phyloP scores from a whole-genome alignment of 2,329 filamentous ascomycete species.

The Paecilomyces variotii region DNA sequence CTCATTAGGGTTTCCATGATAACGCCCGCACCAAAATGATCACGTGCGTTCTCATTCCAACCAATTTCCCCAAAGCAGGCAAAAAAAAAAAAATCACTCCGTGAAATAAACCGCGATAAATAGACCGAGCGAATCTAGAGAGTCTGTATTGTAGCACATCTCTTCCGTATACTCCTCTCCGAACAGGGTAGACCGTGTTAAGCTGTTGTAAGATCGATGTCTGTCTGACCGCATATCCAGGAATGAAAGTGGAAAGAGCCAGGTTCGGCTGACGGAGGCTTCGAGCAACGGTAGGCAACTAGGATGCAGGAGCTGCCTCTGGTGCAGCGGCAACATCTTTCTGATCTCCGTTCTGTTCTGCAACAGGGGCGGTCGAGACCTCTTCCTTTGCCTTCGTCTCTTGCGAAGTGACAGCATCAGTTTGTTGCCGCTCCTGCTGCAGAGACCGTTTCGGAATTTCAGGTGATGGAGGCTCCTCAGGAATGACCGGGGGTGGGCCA shows the following conservation, averaged over 20 bases:
- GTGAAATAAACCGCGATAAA: neutral
- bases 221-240: neutral
- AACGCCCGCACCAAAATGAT: neutral
- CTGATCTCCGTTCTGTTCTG: neutral
- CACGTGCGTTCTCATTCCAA: neutral
- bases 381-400: neutral
- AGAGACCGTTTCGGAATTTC: neutral
- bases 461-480: conserved; percentile 20
- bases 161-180: neutral
- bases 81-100: neutral
- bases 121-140: neutral
- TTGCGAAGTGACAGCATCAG: neutral
- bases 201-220: neutral
- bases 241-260: neutral
- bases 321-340: neutral
- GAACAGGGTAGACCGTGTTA: neutral
- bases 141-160: neutral
- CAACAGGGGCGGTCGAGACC: neutral
- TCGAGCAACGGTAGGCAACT: neutral
- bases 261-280: neutral
- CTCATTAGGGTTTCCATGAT: neutral
- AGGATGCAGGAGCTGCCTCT: neutral
- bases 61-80: neutral
- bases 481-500: conserved; percentile 24
- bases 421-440: neutral